These are phyloP conservation scores for Vitis rupestris DNA, from an alignment of 164 flowering plant species.

Conservation along the genomic window DNA sequence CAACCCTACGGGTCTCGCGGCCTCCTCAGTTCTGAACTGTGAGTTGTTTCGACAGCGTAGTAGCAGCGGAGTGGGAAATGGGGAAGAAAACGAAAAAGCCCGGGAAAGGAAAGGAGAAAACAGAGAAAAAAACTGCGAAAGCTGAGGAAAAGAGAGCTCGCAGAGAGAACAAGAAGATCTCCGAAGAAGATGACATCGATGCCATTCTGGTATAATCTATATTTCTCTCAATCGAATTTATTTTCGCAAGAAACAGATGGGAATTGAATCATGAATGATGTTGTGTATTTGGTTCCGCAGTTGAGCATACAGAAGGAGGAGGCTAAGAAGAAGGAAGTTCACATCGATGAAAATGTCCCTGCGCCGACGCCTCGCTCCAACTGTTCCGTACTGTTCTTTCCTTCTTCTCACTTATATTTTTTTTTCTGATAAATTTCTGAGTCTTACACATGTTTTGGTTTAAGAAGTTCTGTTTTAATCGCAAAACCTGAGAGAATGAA, in stretches of 20 bases:
- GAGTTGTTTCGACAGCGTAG: too few species aligned
- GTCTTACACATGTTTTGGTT: too few species aligned
- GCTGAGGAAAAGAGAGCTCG: conserved; percentile 89
- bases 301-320: conserved; percentile 93
- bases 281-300: conserved; percentile 30
- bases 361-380: conserved; percentile 91
- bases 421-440: neutral
- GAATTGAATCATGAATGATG: too few species aligned
- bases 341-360: conserved; percentile 84
- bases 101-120: conserved; percentile 98
- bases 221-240: neutral
- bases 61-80: conserved; percentile 34
- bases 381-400: conserved; percentile 57
- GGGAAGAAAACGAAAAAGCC: conserved; percentile 98
- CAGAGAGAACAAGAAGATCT: conserved; percentile 77
- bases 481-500: too few species aligned
- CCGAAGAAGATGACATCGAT: conserved; percentile 93
- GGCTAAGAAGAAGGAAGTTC: conserved; percentile 96
- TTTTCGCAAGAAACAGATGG: too few species aligned
- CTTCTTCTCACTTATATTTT: neutral
- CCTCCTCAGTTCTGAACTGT: too few species aligned
- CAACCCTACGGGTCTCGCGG: too few species aligned
- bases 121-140: conserved; percentile 91
- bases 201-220: conserved; percentile 65
- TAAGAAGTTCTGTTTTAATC: too few species aligned